Conservation (phyloP, 2,329 filamentous ascomycete genomes). For the Magnaporthiopsis incrustans region DNA sequence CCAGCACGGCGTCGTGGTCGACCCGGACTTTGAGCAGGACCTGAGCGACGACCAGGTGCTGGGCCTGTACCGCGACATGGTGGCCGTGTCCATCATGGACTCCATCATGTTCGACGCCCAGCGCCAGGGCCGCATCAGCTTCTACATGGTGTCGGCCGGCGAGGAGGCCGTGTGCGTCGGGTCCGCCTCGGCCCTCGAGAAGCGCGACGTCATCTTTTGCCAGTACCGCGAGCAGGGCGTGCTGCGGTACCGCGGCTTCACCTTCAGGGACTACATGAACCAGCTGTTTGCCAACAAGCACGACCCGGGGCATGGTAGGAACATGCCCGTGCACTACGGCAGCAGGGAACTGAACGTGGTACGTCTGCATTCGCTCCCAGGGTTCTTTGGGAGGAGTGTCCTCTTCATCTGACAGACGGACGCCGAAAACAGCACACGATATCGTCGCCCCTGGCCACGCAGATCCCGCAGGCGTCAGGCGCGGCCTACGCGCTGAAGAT, state of each 20-base stretch:
- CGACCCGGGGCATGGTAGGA: conserved; percentile 74
- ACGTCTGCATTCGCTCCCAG: conserved; percentile 19
- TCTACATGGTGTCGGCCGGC: conserved; percentile 95
- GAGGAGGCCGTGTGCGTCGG: conserved; percentile 93
- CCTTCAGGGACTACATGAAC: conserved; percentile 83
- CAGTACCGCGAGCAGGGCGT: conserved; percentile 94
- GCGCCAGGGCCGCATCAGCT: conserved; percentile 84
- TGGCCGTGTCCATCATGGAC: conserved; percentile 77
- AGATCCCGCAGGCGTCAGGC: conserved; percentile 71
- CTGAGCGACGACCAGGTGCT: conserved; percentile 55
- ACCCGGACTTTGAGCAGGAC: conserved; percentile 61
- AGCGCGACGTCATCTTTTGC: conserved; percentile 83
- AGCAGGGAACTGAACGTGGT: conserved; percentile 77
- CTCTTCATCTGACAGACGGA: background rate
- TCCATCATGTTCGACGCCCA: conserved; percentile 97
- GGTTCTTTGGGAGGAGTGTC: no score
- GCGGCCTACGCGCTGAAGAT: conserved; percentile 74
- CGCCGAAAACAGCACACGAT: conserved; percentile 55
- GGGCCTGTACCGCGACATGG: conserved; percentile 58
- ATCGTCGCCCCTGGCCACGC: conserved; percentile 68
- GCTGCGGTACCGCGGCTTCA: conserved; percentile 83
- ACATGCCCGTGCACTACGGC: conserved; percentile 97
- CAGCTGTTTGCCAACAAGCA: conserved; percentile 85
- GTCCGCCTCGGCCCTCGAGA: conserved; percentile 73
- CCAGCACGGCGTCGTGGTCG: conserved; percentile 77